Percentiles rank a stretch among this genome's conserved stretches.
Evolutionary conservation across 2,329 filamentous ascomycete genomes (phyloP).

Genomic region (Xylariaceae sp.): DNA sequence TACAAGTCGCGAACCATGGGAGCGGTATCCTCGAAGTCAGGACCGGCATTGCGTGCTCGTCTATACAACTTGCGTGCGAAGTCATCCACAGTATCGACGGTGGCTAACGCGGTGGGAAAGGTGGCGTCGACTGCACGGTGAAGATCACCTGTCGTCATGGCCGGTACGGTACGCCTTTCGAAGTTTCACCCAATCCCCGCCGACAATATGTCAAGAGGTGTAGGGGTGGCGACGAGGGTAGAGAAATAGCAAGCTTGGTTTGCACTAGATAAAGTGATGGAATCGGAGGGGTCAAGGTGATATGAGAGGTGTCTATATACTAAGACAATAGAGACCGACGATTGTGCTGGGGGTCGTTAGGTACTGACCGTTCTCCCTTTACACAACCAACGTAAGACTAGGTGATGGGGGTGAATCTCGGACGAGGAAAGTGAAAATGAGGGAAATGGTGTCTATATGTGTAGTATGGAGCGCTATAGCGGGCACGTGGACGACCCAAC

Average conservation of each 20-base stretch:
- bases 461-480: background rate
- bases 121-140: constrained; percentile 5
- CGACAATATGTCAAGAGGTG: background rate
- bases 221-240: background rate
- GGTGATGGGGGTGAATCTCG: background rate
- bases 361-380: background rate
- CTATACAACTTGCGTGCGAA: constrained; percentile 52
- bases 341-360: background rate
- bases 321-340: background rate
- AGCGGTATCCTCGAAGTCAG: constrained; percentile 46
- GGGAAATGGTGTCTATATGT: background rate
- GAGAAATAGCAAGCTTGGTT: background rate
- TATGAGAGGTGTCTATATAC: background rate
- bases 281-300: background rate
- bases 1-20: constrained; percentile 49
- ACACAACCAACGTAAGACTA: background rate
- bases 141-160: constrained; percentile 5
- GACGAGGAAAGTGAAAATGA: background rate
- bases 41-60: constrained; percentile 44
- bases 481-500: background rate
- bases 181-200: constrained; percentile 3
- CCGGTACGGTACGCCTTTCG: constrained; percentile 8
- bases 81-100: constrained; percentile 51
- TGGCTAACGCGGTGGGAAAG: constrained; percentile 26
- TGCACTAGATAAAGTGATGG: background rate